Evolutionary conservation across 768 basidiomycete species (phyloP), one percentile per base, ranked within the genome.

Genomic region (Cyclocybe aegerita): DNA sequence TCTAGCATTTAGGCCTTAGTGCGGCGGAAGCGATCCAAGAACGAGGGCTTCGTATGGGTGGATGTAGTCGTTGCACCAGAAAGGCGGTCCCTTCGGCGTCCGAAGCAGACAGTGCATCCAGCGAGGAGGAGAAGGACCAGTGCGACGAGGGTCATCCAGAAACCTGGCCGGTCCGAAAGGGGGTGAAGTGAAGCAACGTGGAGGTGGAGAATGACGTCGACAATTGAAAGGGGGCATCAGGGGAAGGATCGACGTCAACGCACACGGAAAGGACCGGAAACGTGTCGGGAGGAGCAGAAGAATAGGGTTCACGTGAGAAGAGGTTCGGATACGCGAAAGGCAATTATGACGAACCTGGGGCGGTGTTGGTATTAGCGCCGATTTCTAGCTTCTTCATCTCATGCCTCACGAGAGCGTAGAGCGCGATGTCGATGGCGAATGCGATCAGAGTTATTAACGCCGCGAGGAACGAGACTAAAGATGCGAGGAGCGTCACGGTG

Each of bases 371-470:
- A 39, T 62, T 70, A 3, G 69, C 68, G n/a, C 59, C 55, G 16
- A 77, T 64, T 47, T 71, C 66, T 9, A 90, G 71, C 48, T 80
- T 73, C 39, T 67, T 67, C 58, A 88, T 73, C 55, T 83, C 71
- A 45, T 84, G 73, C 61, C 79, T 82, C 45, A 85, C 75, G 50
- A 75, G 81, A 3, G 73, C 82, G 59, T 72, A 86, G 30, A 93
- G 78, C 10, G 87, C 85, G 52, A 91, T 85, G 64, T 93, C 88
- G 64, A 88, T 81, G 37, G 80, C 79, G 60, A 92, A 89, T 1
- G 88, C 83, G 54, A 90, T 80, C 48, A 90, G 69, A 2, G 88
- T 80, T 39, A 92, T 62, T 15, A 77, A 53, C 0, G 86, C 84
- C 7, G 86, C 87, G 47, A 90, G 72, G 77, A 88, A 88, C 9